These are phyloP conservation scores for Talaromyces ruber DNA, from an alignment of 495 filamentous ascomycete species.

Conservation along the genomic window DNA sequence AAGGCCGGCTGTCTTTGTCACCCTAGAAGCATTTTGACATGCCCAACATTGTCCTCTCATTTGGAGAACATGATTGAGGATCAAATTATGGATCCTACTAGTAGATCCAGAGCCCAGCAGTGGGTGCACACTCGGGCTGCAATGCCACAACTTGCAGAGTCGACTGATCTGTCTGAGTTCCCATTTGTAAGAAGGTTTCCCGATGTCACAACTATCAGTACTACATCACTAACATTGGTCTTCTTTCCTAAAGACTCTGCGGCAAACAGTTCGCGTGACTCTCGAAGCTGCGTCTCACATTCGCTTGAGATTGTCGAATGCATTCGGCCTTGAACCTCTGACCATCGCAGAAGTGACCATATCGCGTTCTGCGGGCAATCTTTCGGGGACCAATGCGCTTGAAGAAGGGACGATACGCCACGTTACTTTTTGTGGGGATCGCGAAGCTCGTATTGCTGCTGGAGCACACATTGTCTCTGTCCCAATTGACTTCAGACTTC, in stretches of 20 bases:
- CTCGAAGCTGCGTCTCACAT: conserved; percentile 42
- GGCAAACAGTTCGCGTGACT: conserved; percentile 57
- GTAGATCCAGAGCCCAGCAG: conserved; percentile 16
- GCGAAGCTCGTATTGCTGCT: conserved; percentile 44
- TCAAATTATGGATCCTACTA: neutral
- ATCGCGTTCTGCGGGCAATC: conserved; percentile 39
- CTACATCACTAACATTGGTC: neutral
- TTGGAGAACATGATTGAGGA: neutral
- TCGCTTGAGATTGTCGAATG: conserved; percentile 59
- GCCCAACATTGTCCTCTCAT: neutral
- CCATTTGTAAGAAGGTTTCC: conserved; percentile 42
- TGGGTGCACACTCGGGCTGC: conserved; percentile 61
- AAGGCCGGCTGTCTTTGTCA: neutral
- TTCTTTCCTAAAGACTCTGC: conserved; percentile 36
- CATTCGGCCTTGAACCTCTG: conserved; percentile 53
- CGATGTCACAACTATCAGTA: neutral
- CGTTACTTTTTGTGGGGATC: conserved; percentile 49
- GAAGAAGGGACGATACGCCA: conserved; percentile 36
- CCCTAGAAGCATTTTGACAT: neutral
- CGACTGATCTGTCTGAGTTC: conserved; percentile 48
- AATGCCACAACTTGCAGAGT: conserved; percentile 60
- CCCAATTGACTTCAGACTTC: conserved; percentile 47
- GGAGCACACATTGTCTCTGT: conserved; percentile 55
- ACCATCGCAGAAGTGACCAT: conserved; percentile 53
- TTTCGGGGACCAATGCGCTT: conserved; percentile 44